Evolutionary conservation across 2,329 filamentous ascomycete species (phyloP), one percentile per base, ranked within the genome.

Genomic region (Mycosphaerella arachidis): DNA sequence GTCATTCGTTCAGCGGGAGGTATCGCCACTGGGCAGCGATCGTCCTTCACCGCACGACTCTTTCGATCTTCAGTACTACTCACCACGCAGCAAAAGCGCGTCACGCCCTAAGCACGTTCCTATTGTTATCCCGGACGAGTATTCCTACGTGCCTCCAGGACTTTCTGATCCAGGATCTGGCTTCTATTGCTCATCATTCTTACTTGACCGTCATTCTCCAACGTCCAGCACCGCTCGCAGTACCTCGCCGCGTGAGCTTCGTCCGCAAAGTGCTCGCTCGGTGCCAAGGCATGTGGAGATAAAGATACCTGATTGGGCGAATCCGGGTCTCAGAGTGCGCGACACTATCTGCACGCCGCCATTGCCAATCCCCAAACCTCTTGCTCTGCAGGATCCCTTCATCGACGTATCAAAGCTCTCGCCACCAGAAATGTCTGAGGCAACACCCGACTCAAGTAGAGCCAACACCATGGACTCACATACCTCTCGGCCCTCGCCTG

Each of bases 261-360:
- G 53, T 50, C 53, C 62, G 13, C 45, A 59, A 29, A 63, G 61
- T 51, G 51, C 56, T 53, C 65, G 61, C 30, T 59, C 59, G 16
- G 62, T 62, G 51, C 65, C 70, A 48, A 73, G 78, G 73, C 77
- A 81, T 80, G 78, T 80, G 59, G 77, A 79, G 72, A 79, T 80
- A 67, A 69, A 78, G 61, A 79, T 80, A 63, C 76, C 78, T 48
- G 67, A 74, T 57, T 79, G 74, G 74, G 77, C 75, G 55, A 68
- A 74, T 71, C 76, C 77, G 66, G 68, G 75, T 62, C 70, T 75
- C 58, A 52, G 50, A 52, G 30, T 20, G 50, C 12, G 30, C 27
- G 50, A 20, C 50, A 52, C 29, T 31, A 20, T 30, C 18, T 52
- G 50, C 27, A 52, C 50, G 50, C 50, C 30, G 50, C 29, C 50